These are phyloP conservation scores for Alloteropsis semialata DNA, from an alignment of 176 grass and related monocot genomes.

Conservation along the genomic window DNA sequence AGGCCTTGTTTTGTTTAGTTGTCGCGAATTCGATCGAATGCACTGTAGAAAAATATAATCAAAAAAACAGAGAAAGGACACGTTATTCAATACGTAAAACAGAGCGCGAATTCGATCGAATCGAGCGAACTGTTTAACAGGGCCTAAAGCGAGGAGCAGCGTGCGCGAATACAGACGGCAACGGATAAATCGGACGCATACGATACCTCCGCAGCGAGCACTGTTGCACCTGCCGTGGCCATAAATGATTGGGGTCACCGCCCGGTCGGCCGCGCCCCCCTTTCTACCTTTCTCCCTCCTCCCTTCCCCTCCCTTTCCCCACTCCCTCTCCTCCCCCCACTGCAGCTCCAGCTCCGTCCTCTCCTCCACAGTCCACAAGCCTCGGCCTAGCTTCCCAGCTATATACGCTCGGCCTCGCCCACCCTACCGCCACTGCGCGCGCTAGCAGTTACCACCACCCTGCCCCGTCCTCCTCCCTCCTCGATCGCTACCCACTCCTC, in stretches of 20 bases:
- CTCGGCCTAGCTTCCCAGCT: neutral
- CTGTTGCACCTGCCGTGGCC: conserved; percentile 30
- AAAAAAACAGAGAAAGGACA: no score
- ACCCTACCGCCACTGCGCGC: neutral
- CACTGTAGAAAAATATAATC: no score
- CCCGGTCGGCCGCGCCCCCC: neutral
- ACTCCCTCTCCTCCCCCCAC: neutral
- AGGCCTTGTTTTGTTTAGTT: no score
- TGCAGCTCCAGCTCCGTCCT: neutral
- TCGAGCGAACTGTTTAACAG: no score
- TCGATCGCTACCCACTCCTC: neutral
- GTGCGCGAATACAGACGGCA: neutral
- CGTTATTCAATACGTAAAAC: no score
- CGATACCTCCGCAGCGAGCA: neutral
- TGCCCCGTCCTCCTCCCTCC: neutral
- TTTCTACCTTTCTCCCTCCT: neutral
- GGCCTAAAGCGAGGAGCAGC: no score
- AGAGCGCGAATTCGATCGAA: no score
- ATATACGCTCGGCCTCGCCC: conserved; percentile 6
- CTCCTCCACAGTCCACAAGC: neutral
- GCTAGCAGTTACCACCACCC: no score
- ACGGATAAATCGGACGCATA: neutral
- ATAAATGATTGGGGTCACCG: conserved; percentile 35
- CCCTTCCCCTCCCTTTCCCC: neutral
- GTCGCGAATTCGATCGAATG: no score